Evolutionary conservation across 2,329 filamentous ascomycete species (phyloP), one percentile per base, ranked within the genome.

Genomic region (Didymella arachidicola): DNA sequence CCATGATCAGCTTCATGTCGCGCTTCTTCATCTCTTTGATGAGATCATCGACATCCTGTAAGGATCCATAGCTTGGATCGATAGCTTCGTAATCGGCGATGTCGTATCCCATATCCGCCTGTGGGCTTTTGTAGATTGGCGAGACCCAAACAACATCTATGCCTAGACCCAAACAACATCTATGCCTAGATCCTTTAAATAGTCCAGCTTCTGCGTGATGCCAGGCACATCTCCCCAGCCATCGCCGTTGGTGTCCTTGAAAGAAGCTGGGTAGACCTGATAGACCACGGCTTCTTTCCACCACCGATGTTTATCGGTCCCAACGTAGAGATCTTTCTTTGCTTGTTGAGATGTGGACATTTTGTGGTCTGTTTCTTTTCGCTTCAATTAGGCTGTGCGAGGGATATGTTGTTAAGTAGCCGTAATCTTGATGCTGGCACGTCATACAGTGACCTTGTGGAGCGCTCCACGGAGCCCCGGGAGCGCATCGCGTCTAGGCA

Each of bases 241-340:
- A 59, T 84, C 81, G 19, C 80, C 82, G 22, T 83, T 86, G 27
- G 81, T 83, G 68, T 87, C 85, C 49, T 84, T 80, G 72, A 87
- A 87, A 2, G 84, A 86, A 4, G 85, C 82, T 8, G 84, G 84
- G 66, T 87, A 88, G 47, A 88, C 81, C 67, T 82, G 6, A 4
- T 88, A 88, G 8, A 87, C 82, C 7, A 82, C 80, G 49, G 82
- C 82, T 68, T 87, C 84, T 64, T 87, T 86, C 85, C 86, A 87
- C 85, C 85, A 87, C 26, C 60, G 53, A 52, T 76, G 72, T 48
- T 72, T 74, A 51, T 76, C 72, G 2, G 66, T 68, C 8, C 72
- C 72, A 25, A 75, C 71, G 44, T 71, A 72, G 2, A 75, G 53
- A 18, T 68, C 63, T 34, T 69, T 65, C 38, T 69, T 69, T 26